Base-by-base conservation (phyloP, 2,329 filamentous ascomycete species). In the Fusarium proliferatum region DNA sequence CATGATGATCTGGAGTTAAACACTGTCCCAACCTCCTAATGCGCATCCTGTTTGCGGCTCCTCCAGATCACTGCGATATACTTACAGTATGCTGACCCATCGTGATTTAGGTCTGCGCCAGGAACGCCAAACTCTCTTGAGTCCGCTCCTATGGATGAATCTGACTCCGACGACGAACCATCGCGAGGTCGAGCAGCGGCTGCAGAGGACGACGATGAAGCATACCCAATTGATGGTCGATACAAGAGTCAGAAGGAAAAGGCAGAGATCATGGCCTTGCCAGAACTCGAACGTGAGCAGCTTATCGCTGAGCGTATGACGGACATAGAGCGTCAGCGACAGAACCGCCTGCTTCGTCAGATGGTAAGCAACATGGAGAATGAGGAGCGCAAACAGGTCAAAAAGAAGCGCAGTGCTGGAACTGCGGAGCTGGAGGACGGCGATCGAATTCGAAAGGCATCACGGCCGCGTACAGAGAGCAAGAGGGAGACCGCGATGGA, bases 71-170 rank as follows among this genome's bases (percentile, higher is more conserved):
- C 46, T 41, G 34, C 41, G 41, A 33, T 42, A 38, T 23, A 26
- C 15, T 30, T 10, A 34, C 30, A 28, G 30, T 38, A 55, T 61
- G 61, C 75, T 78, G 43, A 78, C 62, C n/a, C 41, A 42, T 33
- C 16, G 26, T n/a, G 30, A 58, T 39, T 13, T 79, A 96, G 93
- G 63, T 95, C 92, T 28, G 86, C 87, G 19, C 90, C 90, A 15
- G 87, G 85, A n/a, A 93, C 93, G 23, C 92, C 90, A 58, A 88
- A 90, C 80, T 97, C 94, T 10, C 89, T 93, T 59, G 89, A 92
- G 78, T 97, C 95, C 16, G 95, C 92, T 28, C 92, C 94, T 28
- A 97, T 97, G 94, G 94, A 96, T 68, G 94, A 96, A 81, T 96
- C 93, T 51, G 92, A 94, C 73, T 94, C 93, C 21, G 84, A 86